Percentiles rank a stretch among this genome's conserved stretches.
Evolutionary conservation across 2,329 filamentous ascomycete genomes (phyloP).

Genomic region (Biscogniauxia sp.): DNA sequence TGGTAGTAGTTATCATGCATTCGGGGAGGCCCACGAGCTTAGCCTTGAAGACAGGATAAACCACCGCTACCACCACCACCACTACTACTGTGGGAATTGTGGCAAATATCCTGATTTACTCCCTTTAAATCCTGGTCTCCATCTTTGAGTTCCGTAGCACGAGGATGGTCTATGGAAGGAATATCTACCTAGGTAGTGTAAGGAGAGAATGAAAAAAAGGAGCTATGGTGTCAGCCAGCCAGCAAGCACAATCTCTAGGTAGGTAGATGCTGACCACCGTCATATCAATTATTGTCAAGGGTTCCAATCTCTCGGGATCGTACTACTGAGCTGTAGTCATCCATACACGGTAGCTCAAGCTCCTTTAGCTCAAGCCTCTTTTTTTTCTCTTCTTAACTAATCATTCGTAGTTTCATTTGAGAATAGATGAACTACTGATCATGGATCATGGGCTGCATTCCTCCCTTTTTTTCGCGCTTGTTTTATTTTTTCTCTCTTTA

Average conservation of each 20-base stretch:
- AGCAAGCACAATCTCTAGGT: neutral
- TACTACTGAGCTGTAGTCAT: neutral
- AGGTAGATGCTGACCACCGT: neutral
- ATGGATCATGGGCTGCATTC: neutral
- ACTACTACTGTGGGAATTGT: neutral
- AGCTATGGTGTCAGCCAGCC: conserved; percentile 8
- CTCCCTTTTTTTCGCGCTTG: neutral
- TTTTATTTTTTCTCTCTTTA: neutral
- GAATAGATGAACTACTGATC: neutral
- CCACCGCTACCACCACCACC: neutral
- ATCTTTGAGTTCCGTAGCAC: no score
- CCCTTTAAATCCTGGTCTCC: no score
- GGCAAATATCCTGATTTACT: neutral
- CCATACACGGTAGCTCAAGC: neutral
- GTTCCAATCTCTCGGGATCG: neutral
- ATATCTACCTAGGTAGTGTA: no score
- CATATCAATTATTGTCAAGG: neutral
- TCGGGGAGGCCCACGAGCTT: neutral
- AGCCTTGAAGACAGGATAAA: conserved; percentile 1
- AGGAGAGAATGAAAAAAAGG: neutral
- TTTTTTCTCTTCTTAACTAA: neutral
- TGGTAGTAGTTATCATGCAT: conserved; percentile 3
- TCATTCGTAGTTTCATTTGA: neutral
- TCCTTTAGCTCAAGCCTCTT: neutral
- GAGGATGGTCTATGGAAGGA: no score